Evolutionary conservation across 2,329 filamentous ascomycete species (phyloP).

Genomic region (Penicillium palitans): DNA sequence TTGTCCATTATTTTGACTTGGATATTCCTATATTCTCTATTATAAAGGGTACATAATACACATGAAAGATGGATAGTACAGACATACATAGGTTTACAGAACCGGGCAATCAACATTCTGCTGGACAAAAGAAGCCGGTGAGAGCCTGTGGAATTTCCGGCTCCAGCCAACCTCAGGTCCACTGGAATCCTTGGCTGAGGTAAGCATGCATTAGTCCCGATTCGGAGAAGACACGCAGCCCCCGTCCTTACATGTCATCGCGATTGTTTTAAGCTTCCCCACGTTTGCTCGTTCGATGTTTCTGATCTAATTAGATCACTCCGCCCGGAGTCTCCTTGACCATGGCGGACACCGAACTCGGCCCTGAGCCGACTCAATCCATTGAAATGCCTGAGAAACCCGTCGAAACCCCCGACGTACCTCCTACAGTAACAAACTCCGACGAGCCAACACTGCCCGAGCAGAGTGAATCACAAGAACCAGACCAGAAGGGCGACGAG

Average conservation of each 20-base stretch:
- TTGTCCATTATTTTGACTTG: not conserved
- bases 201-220: conserved; percentile 28
- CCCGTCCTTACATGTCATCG: conserved; percentile 16
- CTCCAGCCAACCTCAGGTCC: not conserved
- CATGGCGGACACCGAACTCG: conserved; percentile 45
- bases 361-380: conserved; percentile 34
- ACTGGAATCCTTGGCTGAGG: not conserved
- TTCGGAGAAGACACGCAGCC: conserved; percentile 35
- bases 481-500: conserved; percentile 24
- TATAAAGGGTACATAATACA: not conserved
- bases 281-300: conserved; percentile 23
- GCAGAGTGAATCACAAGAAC: conserved; percentile 32
- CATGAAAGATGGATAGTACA: too few species aligned
- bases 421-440: conserved; percentile 28
- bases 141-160: not conserved
- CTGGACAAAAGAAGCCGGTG: not conserved
- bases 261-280: conserved; percentile 11
- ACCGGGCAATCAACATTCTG: not conserved
- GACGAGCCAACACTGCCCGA: conserved; percentile 36
- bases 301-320: conserved; percentile 29
- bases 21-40: fast-evolving
- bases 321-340: conserved; percentile 41
- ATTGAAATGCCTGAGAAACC: conserved; percentile 27
- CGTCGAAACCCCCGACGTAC: conserved; percentile 32
- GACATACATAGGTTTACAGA: not conserved